Percentiles rank a stretch among this genome's conserved stretches.
These are phyloP conservation scores for Pythium aquatile DNA, from an alignment of 352 stramenopile species.

Conservation along the genomic window DNA sequence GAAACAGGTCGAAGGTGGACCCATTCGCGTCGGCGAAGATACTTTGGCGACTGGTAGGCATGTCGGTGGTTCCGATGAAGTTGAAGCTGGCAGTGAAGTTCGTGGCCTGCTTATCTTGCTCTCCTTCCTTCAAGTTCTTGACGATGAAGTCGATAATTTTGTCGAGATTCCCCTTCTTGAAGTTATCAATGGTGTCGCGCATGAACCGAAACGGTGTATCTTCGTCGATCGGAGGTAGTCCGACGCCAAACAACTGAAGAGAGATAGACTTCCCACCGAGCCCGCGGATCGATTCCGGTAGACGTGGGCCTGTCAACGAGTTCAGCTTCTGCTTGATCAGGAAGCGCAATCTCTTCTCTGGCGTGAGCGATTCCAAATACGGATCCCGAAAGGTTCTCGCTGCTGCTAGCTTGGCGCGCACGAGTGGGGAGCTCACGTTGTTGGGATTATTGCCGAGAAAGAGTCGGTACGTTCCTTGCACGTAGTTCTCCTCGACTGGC, in stretches of 20 bases:
- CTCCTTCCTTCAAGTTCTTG: constrained; percentile 20
- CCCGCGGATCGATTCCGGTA: constrained; percentile 57
- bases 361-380: constrained; percentile 10
- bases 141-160: constrained; percentile 64
- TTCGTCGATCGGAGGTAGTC: constrained; percentile 56
- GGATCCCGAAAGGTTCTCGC: constrained; percentile 25
- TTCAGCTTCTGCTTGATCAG: constrained; percentile 58
- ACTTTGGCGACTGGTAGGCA: background rate
- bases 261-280: constrained; percentile 53
- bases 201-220: constrained; percentile 65
- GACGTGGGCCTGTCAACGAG: constrained; percentile 46
- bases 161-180: constrained; percentile 52
- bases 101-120: background rate
- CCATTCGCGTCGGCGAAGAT: constrained; percentile 44
- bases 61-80: background rate
- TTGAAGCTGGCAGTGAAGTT: background rate
- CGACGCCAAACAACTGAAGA: constrained; percentile 49
- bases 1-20: constrained; percentile 68
- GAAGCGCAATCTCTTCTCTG: constrained; percentile 40
- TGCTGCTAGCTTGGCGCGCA: constrained; percentile 6
- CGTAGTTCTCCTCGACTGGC: constrained; percentile 34
- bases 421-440: constrained; percentile 34
- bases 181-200: constrained; percentile 46
- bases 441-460: constrained; percentile 69
- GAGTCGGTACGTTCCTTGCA: constrained; percentile 54